Conservation (phyloP, 139 green algal species). For the Chlorella sp. region DNA sequence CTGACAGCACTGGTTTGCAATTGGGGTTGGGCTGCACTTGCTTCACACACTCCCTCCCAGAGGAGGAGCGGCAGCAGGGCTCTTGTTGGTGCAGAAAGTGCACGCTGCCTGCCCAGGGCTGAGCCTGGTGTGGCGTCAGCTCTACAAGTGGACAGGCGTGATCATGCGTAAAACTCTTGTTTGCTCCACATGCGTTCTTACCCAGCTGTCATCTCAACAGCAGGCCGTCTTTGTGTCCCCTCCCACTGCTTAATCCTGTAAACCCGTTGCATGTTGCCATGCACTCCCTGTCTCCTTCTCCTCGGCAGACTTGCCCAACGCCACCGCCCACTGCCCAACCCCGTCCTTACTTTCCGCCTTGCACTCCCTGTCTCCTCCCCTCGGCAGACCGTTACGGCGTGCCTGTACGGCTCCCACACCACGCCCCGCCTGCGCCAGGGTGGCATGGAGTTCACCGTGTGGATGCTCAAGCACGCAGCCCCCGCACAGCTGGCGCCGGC, state of each 20-base stretch:
- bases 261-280: too few relatives aligned
- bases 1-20: neutral
- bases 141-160: neutral
- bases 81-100: neutral
- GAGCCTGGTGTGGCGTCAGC: neutral
- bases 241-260: too few relatives aligned
- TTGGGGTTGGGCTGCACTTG: neutral
- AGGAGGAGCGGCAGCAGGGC: neutral
- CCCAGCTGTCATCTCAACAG: too few relatives aligned
- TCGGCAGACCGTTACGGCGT: slow-evolving; percentile 55
- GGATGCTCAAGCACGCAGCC: slow-evolving; percentile 81
- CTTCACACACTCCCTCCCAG: slow-evolving; percentile 74
- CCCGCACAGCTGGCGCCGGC: slow-evolving; percentile 68
- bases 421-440: slow-evolving; percentile 64
- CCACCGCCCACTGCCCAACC: too few relatives aligned
- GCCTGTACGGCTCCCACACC: slow-evolving; percentile 59
- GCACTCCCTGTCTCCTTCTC: too few relatives aligned
- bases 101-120: neutral
- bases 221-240: too few relatives aligned
- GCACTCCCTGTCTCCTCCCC: neutral
- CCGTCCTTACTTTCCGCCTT: neutral
- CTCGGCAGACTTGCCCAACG: neutral
- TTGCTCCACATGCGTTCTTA: too few relatives aligned
- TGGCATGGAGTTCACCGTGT: slow-evolving; percentile 92
- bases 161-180: neutral